Evolutionary conservation across 2,329 filamentous ascomycete species (phyloP).

Genomic region (Exophiala spinifera): DNA sequence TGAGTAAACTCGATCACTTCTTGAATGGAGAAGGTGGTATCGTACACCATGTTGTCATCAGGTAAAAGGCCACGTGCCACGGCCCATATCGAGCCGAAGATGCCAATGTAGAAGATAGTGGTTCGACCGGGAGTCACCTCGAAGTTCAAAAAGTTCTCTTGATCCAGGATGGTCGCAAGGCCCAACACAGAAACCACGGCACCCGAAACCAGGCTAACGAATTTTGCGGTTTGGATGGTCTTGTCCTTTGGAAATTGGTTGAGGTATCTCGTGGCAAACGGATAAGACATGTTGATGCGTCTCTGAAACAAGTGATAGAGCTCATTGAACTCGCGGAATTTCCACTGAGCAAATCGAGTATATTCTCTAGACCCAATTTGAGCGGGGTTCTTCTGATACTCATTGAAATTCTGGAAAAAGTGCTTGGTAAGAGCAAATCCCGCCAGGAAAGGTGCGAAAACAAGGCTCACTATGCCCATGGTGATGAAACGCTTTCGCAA

Average conservation of each 20-base stretch:
- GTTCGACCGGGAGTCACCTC: constrained; percentile 87
- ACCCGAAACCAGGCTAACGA: constrained; percentile 82
- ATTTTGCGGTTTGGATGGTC: constrained; percentile 77
- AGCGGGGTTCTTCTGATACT: constrained; percentile 91
- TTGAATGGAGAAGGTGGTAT: constrained; percentile 82
- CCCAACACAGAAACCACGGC: constrained; percentile 83
- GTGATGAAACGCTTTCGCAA: constrained; percentile 76
- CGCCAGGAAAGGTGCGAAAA: constrained; percentile 84
- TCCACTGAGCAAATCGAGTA: constrained; percentile 93
- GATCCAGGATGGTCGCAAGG: constrained; percentile 79
- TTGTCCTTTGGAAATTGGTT: constrained; percentile 97
- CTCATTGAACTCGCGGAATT: constrained; percentile 98
- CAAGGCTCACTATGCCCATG: constrained; percentile 78
- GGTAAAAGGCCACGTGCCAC: constrained; percentile 78
- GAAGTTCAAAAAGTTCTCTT: constrained; percentile 85
- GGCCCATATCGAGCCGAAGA: constrained; percentile 81
- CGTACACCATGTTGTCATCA: constrained; percentile 84
- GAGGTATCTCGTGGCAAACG: constrained; percentile 86
- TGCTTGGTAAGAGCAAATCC: constrained; percentile 82
- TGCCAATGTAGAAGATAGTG: constrained; percentile 82
- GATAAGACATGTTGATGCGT: constrained; percentile 88
- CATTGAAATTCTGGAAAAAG: constrained; percentile 93
- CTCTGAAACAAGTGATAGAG: constrained; percentile 87
- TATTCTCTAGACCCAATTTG: constrained; percentile 86
- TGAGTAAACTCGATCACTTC: constrained; percentile 92